phyloP scores from a whole-genome alignment of 208 protist genomes.

The Acanthamoeba sp. region DNA sequence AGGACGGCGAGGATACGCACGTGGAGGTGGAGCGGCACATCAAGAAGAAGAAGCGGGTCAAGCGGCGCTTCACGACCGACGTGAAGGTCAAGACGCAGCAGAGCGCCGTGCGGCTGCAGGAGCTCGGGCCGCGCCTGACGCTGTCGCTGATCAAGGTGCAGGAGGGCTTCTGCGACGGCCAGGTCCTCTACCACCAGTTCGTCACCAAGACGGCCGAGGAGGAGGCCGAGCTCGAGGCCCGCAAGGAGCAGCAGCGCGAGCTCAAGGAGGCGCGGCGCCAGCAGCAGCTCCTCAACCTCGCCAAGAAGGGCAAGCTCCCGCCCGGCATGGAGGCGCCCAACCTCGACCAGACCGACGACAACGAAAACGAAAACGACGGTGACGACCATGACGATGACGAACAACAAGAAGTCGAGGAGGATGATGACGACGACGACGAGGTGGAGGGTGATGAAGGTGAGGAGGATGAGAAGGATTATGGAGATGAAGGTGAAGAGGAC shows the following conservation, averaged over 20 bases:
- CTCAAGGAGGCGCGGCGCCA: conserved; percentile 78
- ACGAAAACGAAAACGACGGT: neutral
- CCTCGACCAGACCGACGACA: neutral
- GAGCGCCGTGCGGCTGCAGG: conserved; percentile 72
- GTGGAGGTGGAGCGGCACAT: conserved; percentile 30
- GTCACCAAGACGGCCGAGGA: conserved; percentile 74
- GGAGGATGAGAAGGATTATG: neutral
- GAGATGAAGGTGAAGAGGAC: neutral
- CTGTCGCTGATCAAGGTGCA: conserved; percentile 88
- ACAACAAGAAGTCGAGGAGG: neutral
- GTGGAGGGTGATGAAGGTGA: neutral
- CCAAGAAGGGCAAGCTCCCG: conserved; percentile 50
- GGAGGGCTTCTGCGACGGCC: conserved; percentile 87
- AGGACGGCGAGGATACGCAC: conserved; percentile 82
- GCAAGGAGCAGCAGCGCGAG: conserved; percentile 58
- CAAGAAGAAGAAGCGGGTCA: conserved; percentile 56
- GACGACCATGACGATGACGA: neutral
- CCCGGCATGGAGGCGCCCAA: neutral
- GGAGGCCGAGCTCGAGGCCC: conserved; percentile 53
- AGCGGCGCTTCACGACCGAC: conserved; percentile 24
- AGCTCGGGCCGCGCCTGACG: conserved; percentile 88
- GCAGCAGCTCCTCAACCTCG: conserved; percentile 71
- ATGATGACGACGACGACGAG: neutral
- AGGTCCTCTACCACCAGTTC: conserved; percentile 87
- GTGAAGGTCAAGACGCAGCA: conserved; percentile 72